Conservation (phyloP, 2,329 filamentous ascomycete species). For the Sclerotinia minor region DNA sequence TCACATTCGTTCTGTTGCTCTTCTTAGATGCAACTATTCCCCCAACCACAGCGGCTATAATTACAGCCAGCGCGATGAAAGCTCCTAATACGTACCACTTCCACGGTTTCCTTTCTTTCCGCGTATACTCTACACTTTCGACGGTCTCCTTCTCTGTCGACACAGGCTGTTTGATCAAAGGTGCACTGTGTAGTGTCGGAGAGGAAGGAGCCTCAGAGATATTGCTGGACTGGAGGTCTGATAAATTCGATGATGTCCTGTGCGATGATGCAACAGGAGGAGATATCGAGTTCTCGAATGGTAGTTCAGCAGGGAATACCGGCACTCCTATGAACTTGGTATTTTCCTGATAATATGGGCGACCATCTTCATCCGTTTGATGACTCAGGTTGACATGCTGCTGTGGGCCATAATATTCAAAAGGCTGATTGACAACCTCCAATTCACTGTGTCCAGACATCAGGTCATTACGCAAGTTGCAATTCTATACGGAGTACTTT, state of each 20-base stretch:
- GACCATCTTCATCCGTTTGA: background rate
- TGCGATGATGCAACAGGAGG: conserved; percentile 1
- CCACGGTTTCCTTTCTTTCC: background rate
- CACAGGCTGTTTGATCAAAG: background rate
- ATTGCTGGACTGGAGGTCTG: background rate
- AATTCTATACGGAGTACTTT: background rate
- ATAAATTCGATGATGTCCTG: conserved; percentile 12
- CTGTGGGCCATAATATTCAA: conserved; percentile 15
- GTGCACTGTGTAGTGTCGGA: background rate
- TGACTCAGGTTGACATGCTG: background rate
- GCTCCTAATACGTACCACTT: conserved; percentile 12
- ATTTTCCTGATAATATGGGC: conserved; percentile 3
- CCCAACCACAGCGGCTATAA: conserved; percentile 5
- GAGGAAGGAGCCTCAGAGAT: background rate
- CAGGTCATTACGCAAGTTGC: conserved; percentile 17
- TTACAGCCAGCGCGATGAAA: background rate
- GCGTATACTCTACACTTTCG: background rate
- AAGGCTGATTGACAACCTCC: conserved; percentile 17
- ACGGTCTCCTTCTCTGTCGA: conserved; percentile 3
- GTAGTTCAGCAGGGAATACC: conserved; percentile 12
- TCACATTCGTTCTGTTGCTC: background rate
- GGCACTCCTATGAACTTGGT: conserved; percentile 20
- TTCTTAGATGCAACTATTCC: background rate
- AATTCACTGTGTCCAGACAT: conserved; percentile 19
- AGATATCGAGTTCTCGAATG: conserved; percentile 3